Evolutionary conservation across 2,329 filamentous ascomycete species (phyloP).

Genomic region (Rhexocercosporidium sp.): DNA sequence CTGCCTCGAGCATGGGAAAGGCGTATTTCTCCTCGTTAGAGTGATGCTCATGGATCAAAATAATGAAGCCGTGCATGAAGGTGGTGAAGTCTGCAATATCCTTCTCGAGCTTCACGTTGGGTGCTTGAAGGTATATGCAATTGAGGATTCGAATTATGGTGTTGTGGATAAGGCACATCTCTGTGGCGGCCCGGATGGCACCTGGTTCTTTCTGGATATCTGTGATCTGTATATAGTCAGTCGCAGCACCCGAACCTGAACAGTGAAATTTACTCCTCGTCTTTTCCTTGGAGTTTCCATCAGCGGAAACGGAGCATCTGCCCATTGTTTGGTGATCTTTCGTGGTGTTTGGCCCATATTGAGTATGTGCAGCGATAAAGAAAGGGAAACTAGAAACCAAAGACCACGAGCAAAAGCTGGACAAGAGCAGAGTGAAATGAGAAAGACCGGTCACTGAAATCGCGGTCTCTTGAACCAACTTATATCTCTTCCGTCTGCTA

Average conservation of each 20-base stretch:
- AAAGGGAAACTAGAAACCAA: background rate
- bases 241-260: background rate
- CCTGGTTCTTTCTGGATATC: slow-evolving; percentile 19
- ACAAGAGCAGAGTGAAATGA: background rate
- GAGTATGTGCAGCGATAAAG: background rate
- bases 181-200: slow-evolving; percentile 38
- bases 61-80: slow-evolving; percentile 41
- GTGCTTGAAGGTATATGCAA: slow-evolving; percentile 45
- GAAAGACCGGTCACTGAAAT: background rate
- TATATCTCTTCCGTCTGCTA: background rate
- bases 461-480: background rate
- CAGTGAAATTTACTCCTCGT: slow-evolving; percentile 15
- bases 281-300: slow-evolving; percentile 29
- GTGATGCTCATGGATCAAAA: slow-evolving; percentile 47
- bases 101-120: slow-evolving; percentile 44
- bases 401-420: background rate
- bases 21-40: slow-evolving; percentile 45
- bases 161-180: slow-evolving; percentile 45
- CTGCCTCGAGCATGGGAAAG: slow-evolving; percentile 47
- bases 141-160: slow-evolving; percentile 46
- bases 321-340: slow-evolving; percentile 32
- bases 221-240: slow-evolving; percentile 14
- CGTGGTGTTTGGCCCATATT: slow-evolving; percentile 21
- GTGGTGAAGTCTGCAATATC: slow-evolving; percentile 44
- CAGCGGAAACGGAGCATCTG: slow-evolving; percentile 31